A percentile compares a stretch with the other conserved stretches of the same genome.
Conservation (phyloP, 2,329 filamentous ascomycete genomes). For the Venturia nashicola region DNA sequence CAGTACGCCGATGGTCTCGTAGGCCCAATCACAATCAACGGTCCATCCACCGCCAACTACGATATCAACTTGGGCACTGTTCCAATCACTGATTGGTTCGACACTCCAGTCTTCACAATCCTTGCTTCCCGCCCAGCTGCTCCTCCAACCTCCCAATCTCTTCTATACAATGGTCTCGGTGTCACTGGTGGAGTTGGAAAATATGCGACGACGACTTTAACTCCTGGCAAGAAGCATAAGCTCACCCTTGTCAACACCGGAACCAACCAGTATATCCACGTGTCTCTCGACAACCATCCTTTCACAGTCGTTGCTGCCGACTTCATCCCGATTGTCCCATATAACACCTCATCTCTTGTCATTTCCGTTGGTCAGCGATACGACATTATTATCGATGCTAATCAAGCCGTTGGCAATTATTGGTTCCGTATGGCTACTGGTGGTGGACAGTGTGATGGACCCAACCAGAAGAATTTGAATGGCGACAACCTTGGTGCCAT, state of each 20-base stretch:
- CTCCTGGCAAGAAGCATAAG: slow-evolving; percentile 29
- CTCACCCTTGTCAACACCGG: slow-evolving; percentile 34
- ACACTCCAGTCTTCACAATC: slow-evolving; percentile 9
- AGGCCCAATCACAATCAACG: slow-evolving; percentile 50
- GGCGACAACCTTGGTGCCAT: slow-evolving; percentile 8
- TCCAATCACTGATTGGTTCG: slow-evolving; percentile 11
- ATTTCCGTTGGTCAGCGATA: slow-evolving; percentile 26
- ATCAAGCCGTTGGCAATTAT: slow-evolving; percentile 20
- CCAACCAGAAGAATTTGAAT: slow-evolving; percentile 2
- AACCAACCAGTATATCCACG: slow-evolving; percentile 31
- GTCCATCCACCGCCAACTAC: slow-evolving; percentile 45
- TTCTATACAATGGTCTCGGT: slow-evolving; percentile 10
- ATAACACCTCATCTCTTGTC: slow-evolving; percentile 14
- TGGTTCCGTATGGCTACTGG: slow-evolving; percentile 20
- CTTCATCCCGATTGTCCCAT: slow-evolving; percentile 24
- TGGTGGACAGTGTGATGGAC: slow-evolving; percentile 10
- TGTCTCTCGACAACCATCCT: slow-evolving; percentile 22
- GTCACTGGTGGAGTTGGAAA: slow-evolving; percentile 12
- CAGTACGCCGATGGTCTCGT: slow-evolving; percentile 47
- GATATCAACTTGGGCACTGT: slow-evolving; percentile 10
- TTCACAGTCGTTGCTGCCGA: slow-evolving; percentile 25
- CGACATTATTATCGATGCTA: slow-evolving; percentile 27
- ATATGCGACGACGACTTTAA: slow-evolving; percentile 15
- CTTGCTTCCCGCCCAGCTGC: neutral
- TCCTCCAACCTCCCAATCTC: slow-evolving; percentile 8